A percentile compares a stretch with the other conserved stretches of the same genome.
phyloP scores from a whole-genome alignment of 2,329 filamentous ascomycete species.

The Cordyceps cateniannulata region DNA sequence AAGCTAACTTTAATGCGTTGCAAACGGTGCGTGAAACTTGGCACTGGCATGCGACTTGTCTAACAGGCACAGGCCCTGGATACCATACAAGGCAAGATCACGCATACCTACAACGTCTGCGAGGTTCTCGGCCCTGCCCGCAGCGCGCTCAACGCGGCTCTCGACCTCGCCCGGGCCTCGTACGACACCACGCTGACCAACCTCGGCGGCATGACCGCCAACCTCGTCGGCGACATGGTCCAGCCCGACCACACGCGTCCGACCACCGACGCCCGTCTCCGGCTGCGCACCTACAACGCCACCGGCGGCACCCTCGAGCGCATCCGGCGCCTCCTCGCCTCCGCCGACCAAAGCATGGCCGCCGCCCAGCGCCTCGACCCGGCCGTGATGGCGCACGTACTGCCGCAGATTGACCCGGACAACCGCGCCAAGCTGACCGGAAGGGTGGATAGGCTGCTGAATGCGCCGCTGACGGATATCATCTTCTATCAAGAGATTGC shows the following conservation, averaged over 20 bases:
- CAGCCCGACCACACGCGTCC: not conserved
- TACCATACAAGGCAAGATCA: not conserved
- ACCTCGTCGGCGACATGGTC: not conserved
- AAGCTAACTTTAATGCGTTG: not conserved
- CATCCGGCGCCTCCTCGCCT: not conserved
- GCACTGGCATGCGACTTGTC: not conserved
- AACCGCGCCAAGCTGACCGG: not conserved
- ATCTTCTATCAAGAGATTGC: slow-evolving; percentile 3
- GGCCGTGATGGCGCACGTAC: not conserved
- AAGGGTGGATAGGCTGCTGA: not conserved
- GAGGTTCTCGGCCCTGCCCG: not conserved
- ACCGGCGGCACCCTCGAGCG: not conserved
- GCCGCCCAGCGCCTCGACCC: slow-evolving; percentile 1
- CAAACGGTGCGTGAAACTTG: not conserved
- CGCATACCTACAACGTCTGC: not conserved
- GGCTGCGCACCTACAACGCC: not conserved
- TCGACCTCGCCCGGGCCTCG: not conserved
- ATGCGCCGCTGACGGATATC: not conserved
- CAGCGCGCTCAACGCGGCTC: not conserved
- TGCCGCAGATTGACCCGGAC: not conserved
- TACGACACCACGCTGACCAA: not conserved
- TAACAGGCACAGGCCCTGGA: not conserved
- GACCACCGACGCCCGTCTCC: not conserved
- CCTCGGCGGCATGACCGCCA: not conserved
- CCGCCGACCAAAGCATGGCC: not conserved